Evolutionary conservation across 2,329 filamentous ascomycete genomes (phyloP).

Genomic region (Paraphoma sp.): DNA sequence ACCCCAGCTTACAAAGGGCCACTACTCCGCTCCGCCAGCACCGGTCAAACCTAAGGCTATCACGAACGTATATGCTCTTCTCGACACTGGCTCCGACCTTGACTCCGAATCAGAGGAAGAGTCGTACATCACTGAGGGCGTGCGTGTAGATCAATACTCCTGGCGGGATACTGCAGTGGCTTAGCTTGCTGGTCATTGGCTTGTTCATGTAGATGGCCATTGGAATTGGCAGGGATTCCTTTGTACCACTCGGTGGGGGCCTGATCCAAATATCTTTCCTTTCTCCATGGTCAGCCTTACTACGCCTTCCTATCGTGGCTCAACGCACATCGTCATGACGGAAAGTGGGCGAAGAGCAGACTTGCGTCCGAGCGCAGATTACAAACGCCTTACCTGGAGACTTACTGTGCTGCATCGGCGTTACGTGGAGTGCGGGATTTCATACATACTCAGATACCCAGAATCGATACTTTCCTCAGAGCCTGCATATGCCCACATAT

Average conservation of each 20-base stretch:
- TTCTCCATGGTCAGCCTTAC: not conserved
- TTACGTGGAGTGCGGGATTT: constrained; percentile 5
- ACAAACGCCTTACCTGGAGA: not conserved
- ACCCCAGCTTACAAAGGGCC: constrained; percentile 31
- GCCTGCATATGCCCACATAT: not conserved
- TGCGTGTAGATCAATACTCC: constrained; percentile 22
- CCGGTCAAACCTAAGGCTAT: constrained; percentile 25
- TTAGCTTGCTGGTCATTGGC: constrained; percentile 4
- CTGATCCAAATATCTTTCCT: no score
- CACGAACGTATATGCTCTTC: constrained; percentile 41
- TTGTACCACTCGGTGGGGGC: no score
- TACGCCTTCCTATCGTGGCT: not conserved
- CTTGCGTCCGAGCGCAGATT: not conserved
- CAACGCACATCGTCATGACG: not conserved
- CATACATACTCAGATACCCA: constrained; percentile 22
- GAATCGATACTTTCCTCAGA: not conserved
- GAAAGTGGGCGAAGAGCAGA: not conserved
- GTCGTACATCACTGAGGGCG: constrained; percentile 26
- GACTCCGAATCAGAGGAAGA: constrained; percentile 36
- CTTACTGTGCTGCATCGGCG: not conserved
- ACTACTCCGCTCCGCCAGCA: constrained; percentile 7
- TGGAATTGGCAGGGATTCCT: no score
- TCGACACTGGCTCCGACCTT: constrained; percentile 32
- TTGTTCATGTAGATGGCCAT: not conserved
- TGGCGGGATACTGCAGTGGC: constrained; percentile 30